Conservation (phyloP, 148 eudicot genomes). For the Agrostemma githago region DNA sequence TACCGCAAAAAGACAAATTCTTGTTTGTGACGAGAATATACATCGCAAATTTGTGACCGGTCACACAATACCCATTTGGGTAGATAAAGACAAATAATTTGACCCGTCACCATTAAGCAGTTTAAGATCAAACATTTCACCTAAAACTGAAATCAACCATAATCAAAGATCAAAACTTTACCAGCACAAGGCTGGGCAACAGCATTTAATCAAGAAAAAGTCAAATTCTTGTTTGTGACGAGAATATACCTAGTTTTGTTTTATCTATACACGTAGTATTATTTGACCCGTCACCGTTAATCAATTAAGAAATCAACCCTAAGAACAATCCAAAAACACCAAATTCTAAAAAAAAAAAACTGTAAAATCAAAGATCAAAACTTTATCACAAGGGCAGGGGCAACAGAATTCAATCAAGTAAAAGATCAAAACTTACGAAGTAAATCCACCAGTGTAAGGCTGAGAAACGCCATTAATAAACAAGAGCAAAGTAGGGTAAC, state of each 20-base stretch:
- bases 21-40: too few relatives aligned
- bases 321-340: too few relatives aligned
- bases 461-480: constrained; percentile 72
- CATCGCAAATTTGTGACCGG: too few relatives aligned
- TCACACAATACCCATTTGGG: too few relatives aligned
- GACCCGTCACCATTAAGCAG: neutral
- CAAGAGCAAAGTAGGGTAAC: constrained; percentile 75
- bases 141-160: neutral
- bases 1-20: too few relatives aligned
- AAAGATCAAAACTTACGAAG: constrained; percentile 29
- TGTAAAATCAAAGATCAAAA: neutral
- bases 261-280: too few relatives aligned
- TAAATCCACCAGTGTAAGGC: constrained; percentile 74
- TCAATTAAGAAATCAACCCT: neutral
- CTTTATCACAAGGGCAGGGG: neutral
- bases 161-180: too few relatives aligned
- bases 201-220: too few relatives aligned
- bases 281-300: neutral
- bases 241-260: too few relatives aligned
- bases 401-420: neutral
- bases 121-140: neutral
- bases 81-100: neutral
- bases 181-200: too few relatives aligned
- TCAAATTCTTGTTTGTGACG: too few relatives aligned
- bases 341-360: neutral